Base-by-base conservation (phyloP, 768 basidiomycete species). In the Coprinopsis strossmayeri region DNA sequence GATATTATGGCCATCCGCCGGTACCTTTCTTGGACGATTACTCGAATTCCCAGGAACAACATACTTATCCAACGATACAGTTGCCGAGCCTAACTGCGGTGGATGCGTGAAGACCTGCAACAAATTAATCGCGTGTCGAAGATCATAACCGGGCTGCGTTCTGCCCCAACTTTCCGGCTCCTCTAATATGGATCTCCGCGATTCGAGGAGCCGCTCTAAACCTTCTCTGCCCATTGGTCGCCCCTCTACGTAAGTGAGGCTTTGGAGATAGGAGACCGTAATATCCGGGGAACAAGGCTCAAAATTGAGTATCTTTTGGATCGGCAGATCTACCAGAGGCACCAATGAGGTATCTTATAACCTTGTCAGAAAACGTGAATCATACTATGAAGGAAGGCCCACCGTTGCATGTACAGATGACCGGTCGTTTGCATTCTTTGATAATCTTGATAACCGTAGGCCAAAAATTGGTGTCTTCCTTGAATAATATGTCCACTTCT, bases 341-440 rank as follows among this genome's bases (percentile, higher is more conserved):
- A 97, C 75, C 39, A 85, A 69, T 4, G 78, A 76, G 15, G 76
- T 62, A 71, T 95, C 92, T 92, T 61, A 46, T 21, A 34, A 53
- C 28, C 43, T 32, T 45, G 34, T 49, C 17, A 46, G 51, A 54
- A 41, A 42, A 40, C 48, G 45, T 45, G 34, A 21, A 56, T 44
- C 20, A n/a, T 23, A 17, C 26, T 20, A 23, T 41, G 57, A 23
- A 24, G 30, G 52, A 53, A 34, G 39, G 56, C 81, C 63, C 59
- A 93, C 95, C 93, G 57, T 94, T 96, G 66, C 96, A 98, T 46
- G 95, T 98, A 69, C 92, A 78, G 44, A 99, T 77, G 34, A 99
- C 86, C 4, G 96, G 95, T 48, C 96, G 72, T 56, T 79, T 81
- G 55, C 91, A 91, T 15, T 87, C 77, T 52, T 77, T 81, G 60